Base-by-base conservation (phyloP, 129 eudicot genomes). In the Glebionis coronaria region DNA sequence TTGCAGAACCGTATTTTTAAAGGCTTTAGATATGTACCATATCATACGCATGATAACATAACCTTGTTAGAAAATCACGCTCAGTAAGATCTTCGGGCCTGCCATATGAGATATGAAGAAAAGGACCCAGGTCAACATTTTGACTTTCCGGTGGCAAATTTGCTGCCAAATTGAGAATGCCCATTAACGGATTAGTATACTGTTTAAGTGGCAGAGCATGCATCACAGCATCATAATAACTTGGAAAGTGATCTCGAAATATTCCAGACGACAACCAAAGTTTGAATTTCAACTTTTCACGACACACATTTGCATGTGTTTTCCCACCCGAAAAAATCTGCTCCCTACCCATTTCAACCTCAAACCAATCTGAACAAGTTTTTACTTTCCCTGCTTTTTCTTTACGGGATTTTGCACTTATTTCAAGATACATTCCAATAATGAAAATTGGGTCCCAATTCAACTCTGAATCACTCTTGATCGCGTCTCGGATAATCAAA, bases 361-460 rank as follows among this genome's bases (percentile, higher is more conserved):
- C 96, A 66, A 84, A 93, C 95, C 95, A 88, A 68, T 88, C 98
- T 56, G 77, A 74, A 82, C 83, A 77, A 54, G 55, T 78, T 71
- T 75, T 73, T 70, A 72, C 61, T 18, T 76, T 81, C 35, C 51
- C 42, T 11, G 66, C 83, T 62, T 77, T 75, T 3, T 54, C 73
- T 11, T 72, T 75, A 64, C 65, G 72, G 55, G 85, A 80, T 25
- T 44, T 74, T 31, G 84, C 74, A 53, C 71, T 80, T 59, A 68
- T 73, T 67, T 85, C 95, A 64, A 93, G 86, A 71, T 86, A 93
- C 55, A 70, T 71, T 27, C 78, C 78, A 55, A 93, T 88, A 86
- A 89, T 82, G 61, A 51, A 67, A 72, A 86, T 59, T 19, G 98
- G 98, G 59, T 93, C 95, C 98, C 98, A 93, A 51, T 77, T 76